phyloP scores from a whole-genome alignment of 225 moss, liverwort and hornwort species.

The Polytrichum commune region DNA sequence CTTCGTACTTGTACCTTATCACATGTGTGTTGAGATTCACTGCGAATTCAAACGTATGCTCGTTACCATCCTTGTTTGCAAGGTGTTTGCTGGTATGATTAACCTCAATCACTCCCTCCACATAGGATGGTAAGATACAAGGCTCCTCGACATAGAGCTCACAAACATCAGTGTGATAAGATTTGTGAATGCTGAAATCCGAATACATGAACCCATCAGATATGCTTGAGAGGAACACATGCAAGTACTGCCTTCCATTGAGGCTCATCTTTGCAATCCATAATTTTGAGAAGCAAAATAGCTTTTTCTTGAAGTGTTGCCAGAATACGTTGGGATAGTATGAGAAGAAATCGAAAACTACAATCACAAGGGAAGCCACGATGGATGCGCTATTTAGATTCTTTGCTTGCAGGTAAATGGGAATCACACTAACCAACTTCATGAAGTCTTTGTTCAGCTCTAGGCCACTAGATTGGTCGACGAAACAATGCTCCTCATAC shows the following conservation, averaged over 20 bases:
- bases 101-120: neutral
- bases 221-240: constrained; percentile 12
- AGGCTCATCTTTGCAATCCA: neutral
- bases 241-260: neutral
- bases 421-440: constrained; percentile 7
- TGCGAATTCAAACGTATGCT: too few species aligned
- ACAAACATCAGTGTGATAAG: neutral
- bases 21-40: too few species aligned
- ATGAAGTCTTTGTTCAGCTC: constrained; percentile 9
- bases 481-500: too few species aligned
- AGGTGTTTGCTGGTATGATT: too few species aligned
- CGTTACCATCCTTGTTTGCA: too few species aligned
- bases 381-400: constrained; percentile 9
- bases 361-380: constrained; percentile 1
- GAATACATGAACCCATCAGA: constrained; percentile 10
- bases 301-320: constrained; percentile 2
- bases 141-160: neutral
- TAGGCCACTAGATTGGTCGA: constrained; percentile 7
- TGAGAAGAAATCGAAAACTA: constrained; percentile 10
- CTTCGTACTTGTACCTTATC: too few species aligned
- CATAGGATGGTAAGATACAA: neutral
- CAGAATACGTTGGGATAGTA: constrained; percentile 14
- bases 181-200: constrained; percentile 5
- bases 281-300: neutral
- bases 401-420: constrained; percentile 18